Conservation (phyloP, 306 rosid species). For the Cicer pinnatifidum region DNA sequence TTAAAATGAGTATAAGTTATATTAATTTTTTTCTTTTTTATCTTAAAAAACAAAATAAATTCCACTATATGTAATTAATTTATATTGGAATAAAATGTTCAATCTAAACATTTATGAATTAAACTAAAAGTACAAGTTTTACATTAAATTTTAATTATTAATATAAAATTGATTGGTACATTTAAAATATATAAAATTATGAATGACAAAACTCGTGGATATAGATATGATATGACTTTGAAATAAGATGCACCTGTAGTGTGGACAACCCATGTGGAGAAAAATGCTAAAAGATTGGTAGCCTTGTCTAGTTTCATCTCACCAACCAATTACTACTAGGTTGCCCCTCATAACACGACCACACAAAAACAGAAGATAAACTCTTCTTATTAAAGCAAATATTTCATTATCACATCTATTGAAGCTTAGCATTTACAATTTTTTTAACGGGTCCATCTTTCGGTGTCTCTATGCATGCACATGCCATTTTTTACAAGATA, state of each 20-base stretch:
- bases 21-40: too few relatives aligned
- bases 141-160: not conserved
- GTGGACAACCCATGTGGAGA: conserved; percentile 46
- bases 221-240: not conserved
- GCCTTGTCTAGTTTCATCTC: conserved; percentile 27
- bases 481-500: conserved; percentile 4
- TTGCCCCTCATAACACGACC: conserved; percentile 7
- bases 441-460: conserved; percentile 38
- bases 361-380: conserved; percentile 20
- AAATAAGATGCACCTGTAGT: conserved; percentile 21
- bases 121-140: not conserved
- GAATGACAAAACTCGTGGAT: too few relatives aligned
- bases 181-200: too few relatives aligned
- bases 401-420: conserved; percentile 31
- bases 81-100: too few relatives aligned
- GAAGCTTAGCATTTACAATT: conserved; percentile 32
- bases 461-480: conserved; percentile 27
- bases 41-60: too few relatives aligned
- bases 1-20: too few relatives aligned
- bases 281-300: conserved; percentile 34
- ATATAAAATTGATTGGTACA: too few relatives aligned
- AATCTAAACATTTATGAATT: too few relatives aligned
- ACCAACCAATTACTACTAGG: conserved; percentile 11
- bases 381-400: conserved; percentile 34
- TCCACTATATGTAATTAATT: too few relatives aligned